Evolutionary conservation across 1,284 basidiomycete genomes (phyloP).

Genomic region (Volvariella surrecta): DNA sequence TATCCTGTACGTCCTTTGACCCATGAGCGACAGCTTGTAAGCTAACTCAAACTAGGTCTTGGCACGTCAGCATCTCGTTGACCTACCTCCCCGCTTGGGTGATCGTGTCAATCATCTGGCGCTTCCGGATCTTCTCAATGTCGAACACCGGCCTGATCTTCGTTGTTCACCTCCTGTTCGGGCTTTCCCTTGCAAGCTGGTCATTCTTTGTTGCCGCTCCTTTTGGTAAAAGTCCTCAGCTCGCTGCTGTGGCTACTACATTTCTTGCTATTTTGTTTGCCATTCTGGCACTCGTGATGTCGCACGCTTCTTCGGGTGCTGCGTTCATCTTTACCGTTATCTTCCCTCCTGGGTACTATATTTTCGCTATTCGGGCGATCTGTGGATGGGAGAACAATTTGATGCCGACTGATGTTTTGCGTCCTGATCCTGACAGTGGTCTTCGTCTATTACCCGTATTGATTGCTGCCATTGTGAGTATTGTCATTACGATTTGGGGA

Average conservation of each 20-base stretch:
- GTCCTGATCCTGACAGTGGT: constrained; percentile 50
- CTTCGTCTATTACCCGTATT: constrained; percentile 52
- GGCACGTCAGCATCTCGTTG: constrained; percentile 27
- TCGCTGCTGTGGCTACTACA: constrained; percentile 62
- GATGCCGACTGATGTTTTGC: constrained; percentile 39
- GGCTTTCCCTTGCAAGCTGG: constrained; percentile 61
- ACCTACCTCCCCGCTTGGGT: constrained; percentile 46
- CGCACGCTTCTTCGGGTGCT: constrained; percentile 29
- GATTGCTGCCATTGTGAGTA: constrained; percentile 51
- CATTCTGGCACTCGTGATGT: constrained; percentile 57
- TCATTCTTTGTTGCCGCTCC: constrained; percentile 61
- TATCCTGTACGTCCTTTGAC: constrained; percentile 35
- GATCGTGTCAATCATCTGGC: constrained; percentile 55
- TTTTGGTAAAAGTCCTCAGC: constrained; percentile 66
- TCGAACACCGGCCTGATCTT: constrained; percentile 58
- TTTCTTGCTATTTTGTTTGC: constrained; percentile 59
- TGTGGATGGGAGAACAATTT: constrained; percentile 58
- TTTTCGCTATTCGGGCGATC: constrained; percentile 62
- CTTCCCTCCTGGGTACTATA: constrained; percentile 69
- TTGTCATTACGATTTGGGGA: constrained; percentile 1
- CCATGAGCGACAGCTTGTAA: background rate
- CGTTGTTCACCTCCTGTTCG: constrained; percentile 57
- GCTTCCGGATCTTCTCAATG: constrained; percentile 51
- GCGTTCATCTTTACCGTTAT: constrained; percentile 60
- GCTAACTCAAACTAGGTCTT: constrained; percentile 8